A percentile compares a stretch with the other conserved stretches of the same genome.
Evolutionary conservation across 495 filamentous ascomycete genomes (phyloP).

Genomic region (Pseudotulostoma volvatum): DNA sequence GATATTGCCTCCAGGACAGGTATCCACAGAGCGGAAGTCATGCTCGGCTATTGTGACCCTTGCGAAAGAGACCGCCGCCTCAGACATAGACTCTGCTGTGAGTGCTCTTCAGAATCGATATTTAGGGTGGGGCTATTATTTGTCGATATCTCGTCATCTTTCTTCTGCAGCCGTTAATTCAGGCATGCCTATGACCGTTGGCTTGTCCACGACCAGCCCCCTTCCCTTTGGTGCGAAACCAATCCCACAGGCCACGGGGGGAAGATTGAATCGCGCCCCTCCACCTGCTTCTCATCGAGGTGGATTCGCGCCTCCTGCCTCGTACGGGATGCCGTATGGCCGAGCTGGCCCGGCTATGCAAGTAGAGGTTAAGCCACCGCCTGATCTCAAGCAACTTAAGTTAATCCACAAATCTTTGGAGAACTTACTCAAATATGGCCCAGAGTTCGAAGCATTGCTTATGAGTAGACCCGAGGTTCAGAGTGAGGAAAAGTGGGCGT

Average conservation of each 20-base stretch:
- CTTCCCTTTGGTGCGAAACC: conserved; percentile 76
- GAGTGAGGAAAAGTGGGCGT: conserved; percentile 76
- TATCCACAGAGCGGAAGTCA: conserved; percentile 53
- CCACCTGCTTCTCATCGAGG: conserved; percentile 46
- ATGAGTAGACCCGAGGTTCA: conserved; percentile 75
- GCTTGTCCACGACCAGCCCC: conserved; percentile 35
- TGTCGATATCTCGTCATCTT: conserved; percentile 65
- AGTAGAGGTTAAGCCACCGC: conserved; percentile 60
- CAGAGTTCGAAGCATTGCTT: conserved; percentile 82
- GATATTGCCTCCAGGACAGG: conserved; percentile 44
- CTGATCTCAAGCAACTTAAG: conserved; percentile 61
- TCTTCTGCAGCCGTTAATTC: conserved; percentile 61
- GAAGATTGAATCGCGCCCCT: conserved; percentile 36
- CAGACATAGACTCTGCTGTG: conserved; percentile 70
- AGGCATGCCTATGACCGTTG: conserved; percentile 31
- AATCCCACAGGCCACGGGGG: conserved; percentile 30
- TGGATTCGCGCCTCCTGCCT: conserved; percentile 67
- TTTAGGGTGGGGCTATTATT: conserved; percentile 72
- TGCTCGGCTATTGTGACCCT: conserved; percentile 72
- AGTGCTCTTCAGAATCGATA: conserved; percentile 71
- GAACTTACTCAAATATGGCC: conserved; percentile 55
- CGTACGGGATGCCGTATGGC: conserved; percentile 35
- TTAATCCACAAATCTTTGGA: conserved; percentile 85
- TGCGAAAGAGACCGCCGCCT: conserved; percentile 66
- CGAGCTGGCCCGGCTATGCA: conserved; percentile 35